Conservation (phyloP, 73 alveolate species). For the Paramecium sexaurelia region DNA sequence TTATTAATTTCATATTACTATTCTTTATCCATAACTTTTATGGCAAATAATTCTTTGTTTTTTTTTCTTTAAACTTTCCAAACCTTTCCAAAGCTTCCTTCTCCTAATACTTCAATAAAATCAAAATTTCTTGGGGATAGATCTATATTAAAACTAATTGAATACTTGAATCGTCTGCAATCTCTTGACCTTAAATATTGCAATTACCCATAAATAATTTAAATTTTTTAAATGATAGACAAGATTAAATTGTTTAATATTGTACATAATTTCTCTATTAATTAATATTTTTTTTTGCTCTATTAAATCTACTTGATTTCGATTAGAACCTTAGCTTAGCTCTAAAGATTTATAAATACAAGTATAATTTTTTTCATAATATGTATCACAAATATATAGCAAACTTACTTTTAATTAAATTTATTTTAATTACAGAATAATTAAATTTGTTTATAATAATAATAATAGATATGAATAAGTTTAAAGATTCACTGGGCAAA, state of each 20-base stretch:
- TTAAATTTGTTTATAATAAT: neutral
- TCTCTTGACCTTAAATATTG: neutral
- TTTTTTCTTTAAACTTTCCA: conserved; percentile 86
- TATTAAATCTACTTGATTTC: neutral
- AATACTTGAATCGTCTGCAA: neutral
- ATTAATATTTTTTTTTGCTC: neutral
- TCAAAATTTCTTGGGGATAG: neutral
- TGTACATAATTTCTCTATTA: neutral
- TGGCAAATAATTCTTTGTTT: conserved; percentile 74
- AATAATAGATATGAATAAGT: neutral
- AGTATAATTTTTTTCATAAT: neutral
- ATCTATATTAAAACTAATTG: neutral
- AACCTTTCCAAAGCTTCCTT: conserved; percentile 70
- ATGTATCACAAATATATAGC: too few relatives aligned
- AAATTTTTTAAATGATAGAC: neutral
- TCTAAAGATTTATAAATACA: too few relatives aligned
- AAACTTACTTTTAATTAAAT: neutral
- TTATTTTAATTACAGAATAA: neutral
- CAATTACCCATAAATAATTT: conserved; percentile 13
- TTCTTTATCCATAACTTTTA: conserved; percentile 80
- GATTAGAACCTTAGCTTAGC: neutral
- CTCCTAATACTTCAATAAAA: conserved; percentile 31
- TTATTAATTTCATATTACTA: neutral
- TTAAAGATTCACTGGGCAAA: neutral
- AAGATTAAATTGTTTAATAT: neutral